Evolutionary conservation across 306 rosid genomes (phyloP).

Genomic region (Urtica urens): DNA sequence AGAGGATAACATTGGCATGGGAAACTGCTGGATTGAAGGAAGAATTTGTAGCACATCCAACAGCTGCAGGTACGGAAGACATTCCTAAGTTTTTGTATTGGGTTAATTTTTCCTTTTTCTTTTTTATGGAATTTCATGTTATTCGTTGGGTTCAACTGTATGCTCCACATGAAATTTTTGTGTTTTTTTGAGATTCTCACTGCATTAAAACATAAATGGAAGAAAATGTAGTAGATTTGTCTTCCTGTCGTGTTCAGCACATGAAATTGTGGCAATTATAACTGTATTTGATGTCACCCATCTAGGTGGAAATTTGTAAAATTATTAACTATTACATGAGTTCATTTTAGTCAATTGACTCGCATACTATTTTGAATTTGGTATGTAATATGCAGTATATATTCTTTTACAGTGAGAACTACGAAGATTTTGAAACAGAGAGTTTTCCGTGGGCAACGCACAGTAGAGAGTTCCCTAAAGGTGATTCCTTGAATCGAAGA

Average conservation of each 20-base stretch:
- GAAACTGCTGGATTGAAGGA: slow-evolving; percentile 67
- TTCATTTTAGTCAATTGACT: not conserved
- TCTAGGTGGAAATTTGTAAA: too few relatives aligned
- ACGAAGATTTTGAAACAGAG: slow-evolving; percentile 38
- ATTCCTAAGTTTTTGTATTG: not conserved
- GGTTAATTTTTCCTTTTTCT: not conserved
- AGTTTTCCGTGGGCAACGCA: slow-evolving; percentile 66
- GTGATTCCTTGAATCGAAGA: slow-evolving; percentile 32
- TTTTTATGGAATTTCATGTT: too few relatives aligned
- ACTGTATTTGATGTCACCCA: too few relatives aligned
- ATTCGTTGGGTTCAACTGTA: too few relatives aligned
- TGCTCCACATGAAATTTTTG: too few relatives aligned
- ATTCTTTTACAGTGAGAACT: slow-evolving; percentile 44
- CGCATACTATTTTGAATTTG: not conserved
- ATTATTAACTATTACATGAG: not conserved
- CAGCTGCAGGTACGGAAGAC: slow-evolving; percentile 39
- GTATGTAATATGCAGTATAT: slow-evolving; percentile 8
- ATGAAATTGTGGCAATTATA: too few relatives aligned
- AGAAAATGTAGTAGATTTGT: too few relatives aligned
- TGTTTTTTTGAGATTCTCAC: too few relatives aligned
- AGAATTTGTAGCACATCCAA: slow-evolving; percentile 71
- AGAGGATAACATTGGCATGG: slow-evolving; percentile 51
- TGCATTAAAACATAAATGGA: too few relatives aligned
- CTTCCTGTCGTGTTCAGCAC: too few relatives aligned
- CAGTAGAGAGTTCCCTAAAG: slow-evolving; percentile 33